Evolutionary conservation across 2,329 filamentous ascomycete genomes (phyloP), one percentile per base, ranked within the genome.

Genomic region (Hymenoscyphus albidus): DNA sequence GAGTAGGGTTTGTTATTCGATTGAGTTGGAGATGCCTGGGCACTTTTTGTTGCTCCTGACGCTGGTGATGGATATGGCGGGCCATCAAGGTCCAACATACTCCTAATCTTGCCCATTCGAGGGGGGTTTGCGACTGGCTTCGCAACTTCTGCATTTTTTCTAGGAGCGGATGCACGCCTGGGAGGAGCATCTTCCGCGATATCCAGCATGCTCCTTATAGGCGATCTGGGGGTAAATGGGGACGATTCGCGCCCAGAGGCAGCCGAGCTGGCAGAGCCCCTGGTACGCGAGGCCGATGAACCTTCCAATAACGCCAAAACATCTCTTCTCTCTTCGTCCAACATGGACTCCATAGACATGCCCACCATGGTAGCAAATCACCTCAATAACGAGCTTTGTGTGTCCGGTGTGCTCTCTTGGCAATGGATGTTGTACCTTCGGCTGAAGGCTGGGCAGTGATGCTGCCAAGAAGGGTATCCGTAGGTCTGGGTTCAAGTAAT

Each of bases 271-370:
- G 73, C 68, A 62, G 74, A 68, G 48, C 71, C 72, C 74, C 69
- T 66, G 5, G 67, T 22, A 61, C 65, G 65, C 57, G 27, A 40
- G 39, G 32, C 38, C n/a, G 68, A 58, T 27, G 61, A 63, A 18
- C 66, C 67, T 62, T 90, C 87, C 54, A 92, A 80, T 67, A 92
- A 79, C 58, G 86, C 87, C 69, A 92, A 80, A 48, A 93, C 87
- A 77, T 92, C 89, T 68, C 83, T 82, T 67, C 89, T 85, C 80
- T 94, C 91, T 80, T 92, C 88, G 74, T 93, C 90, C 68, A 93
- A 81, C 69, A 88, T 85, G 59, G 88, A 85, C 78, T 92, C 90
- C 73, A 93, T 85, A 73, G 89, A 92, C 60, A 78, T 64, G 44
- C 48, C 48, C 48, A 70, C 65, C 72, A 74, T 75, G 32, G 65